Evolutionary conservation across 177 flowering plant genomes (phyloP).

Genomic region (Vitis hybrid): DNA sequence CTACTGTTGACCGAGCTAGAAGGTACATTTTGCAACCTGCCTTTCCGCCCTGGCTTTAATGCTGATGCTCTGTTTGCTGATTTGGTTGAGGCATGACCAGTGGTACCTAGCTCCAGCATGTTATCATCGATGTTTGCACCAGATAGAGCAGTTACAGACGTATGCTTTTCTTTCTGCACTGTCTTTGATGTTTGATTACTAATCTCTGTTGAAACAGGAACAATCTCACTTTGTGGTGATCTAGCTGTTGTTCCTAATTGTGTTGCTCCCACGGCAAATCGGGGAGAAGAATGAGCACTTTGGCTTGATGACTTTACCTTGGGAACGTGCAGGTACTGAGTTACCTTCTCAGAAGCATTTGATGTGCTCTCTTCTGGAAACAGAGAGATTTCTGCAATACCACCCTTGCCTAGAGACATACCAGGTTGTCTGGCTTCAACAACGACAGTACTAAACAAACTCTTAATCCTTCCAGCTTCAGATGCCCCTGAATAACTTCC

Average conservation of each 20-base stretch:
- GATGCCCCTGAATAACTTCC: constrained; percentile 34
- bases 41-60: constrained; percentile 31
- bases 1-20: constrained; percentile 26
- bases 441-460: constrained; percentile 37
- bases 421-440: constrained; percentile 39
- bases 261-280: constrained; percentile 8
- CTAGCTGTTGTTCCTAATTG: not conserved
- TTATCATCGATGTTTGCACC: constrained; percentile 8
- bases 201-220: constrained; percentile 20
- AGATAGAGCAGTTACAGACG: constrained; percentile 14
- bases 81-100: constrained; percentile 20
- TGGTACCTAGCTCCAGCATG: not conserved
- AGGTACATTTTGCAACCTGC: constrained; percentile 27
- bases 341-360: constrained; percentile 12
- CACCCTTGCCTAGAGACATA: constrained; percentile 16
- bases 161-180: constrained; percentile 19
- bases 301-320: constrained; percentile 21
- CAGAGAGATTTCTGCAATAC: constrained; percentile 28
- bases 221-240: constrained; percentile 10
- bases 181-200: constrained; percentile 17
- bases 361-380: constrained; percentile 36
- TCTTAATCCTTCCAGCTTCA: constrained; percentile 52
- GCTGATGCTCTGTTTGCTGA: constrained; percentile 25
- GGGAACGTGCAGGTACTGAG: constrained; percentile 12
- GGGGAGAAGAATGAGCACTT: constrained; percentile 35